A percentile compares a stretch with the other conserved stretches of the same genome.
phyloP scores from a whole-genome alignment of 768 basidiomycete genomes.

The Hygrophoropsis aurantiaca region DNA sequence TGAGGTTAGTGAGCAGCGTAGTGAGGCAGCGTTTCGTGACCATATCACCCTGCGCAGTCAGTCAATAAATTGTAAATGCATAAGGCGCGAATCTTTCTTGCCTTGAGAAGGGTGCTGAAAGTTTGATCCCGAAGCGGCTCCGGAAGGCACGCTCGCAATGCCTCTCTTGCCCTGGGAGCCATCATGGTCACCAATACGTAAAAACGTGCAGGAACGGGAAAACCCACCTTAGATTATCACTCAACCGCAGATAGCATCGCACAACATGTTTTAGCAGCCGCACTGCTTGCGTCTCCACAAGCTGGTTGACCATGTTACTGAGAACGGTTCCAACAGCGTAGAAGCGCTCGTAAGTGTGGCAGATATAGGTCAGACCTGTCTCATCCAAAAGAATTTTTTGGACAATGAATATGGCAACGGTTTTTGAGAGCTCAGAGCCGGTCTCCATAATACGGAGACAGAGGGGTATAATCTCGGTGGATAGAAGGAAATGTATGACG shows the following conservation, averaged over 20 bases:
- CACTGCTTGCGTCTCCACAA: constrained; percentile 97
- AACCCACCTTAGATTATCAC: constrained; percentile 89
- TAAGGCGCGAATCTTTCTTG: constrained; percentile 31
- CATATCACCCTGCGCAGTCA: constrained; percentile 78
- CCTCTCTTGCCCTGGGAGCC: constrained; percentile 81
- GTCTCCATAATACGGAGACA: constrained; percentile 99
- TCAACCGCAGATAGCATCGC: constrained; percentile 91
- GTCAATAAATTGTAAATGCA: neutral
- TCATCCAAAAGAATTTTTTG: constrained; percentile 98
- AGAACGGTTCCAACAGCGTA: constrained; percentile 98
- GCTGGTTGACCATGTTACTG: constrained; percentile 97
- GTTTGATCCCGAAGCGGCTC: constrained; percentile 94
- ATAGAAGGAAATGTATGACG: constrained; percentile 98
- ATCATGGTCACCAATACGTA: constrained; percentile 9
- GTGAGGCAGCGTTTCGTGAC: constrained; percentile 95
- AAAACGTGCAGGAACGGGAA: constrained; percentile 7
- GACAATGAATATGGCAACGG: constrained; percentile 99
- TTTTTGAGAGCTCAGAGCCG: constrained; percentile 96
- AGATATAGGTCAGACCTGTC: constrained; percentile 96
- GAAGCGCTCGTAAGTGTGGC: constrained; percentile 99
- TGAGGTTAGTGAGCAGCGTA: constrained; percentile 85
- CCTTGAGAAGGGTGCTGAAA: constrained; percentile 89
- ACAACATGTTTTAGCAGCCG: constrained; percentile 97
- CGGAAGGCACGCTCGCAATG: constrained; percentile 91
- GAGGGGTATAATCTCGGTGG: constrained; percentile 98